These are phyloP conservation scores for Phytophthora hibernalis DNA, from an alignment of 352 stramenopile species.

Conservation along the genomic window DNA sequence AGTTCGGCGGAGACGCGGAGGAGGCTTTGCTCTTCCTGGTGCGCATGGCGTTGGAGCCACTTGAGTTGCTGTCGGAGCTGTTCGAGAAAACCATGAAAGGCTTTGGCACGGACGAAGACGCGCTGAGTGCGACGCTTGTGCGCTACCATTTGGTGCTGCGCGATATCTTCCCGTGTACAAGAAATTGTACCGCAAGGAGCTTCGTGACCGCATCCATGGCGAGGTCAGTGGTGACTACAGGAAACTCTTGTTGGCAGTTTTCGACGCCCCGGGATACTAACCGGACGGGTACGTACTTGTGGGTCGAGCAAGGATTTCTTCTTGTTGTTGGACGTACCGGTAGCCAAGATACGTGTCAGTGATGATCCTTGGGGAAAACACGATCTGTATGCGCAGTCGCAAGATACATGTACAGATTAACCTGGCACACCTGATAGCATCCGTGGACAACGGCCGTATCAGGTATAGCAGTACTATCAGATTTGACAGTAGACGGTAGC, in stretches of 20 bases:
- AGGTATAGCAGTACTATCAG: too few species aligned
- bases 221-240: slow-evolving; percentile 83
- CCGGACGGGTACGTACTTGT: too few species aligned
- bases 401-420: too few species aligned
- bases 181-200: slow-evolving; percentile 77
- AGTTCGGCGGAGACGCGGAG: slow-evolving; percentile 65
- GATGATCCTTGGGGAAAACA: too few species aligned
- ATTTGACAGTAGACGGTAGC: too few species aligned
- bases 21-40: slow-evolving; percentile 66
- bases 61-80: slow-evolving; percentile 64
- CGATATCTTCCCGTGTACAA: slow-evolving; percentile 83
- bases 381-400: too few species aligned
- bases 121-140: slow-evolving; percentile 62
- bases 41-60: slow-evolving; percentile 66
- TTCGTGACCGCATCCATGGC: slow-evolving; percentile 83
- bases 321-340: too few species aligned
- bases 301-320: too few species aligned
- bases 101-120: slow-evolving; percentile 79
- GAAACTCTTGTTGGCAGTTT: slow-evolving; percentile 63
- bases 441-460: too few species aligned
- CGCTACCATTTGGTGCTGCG: slow-evolving; percentile 82
- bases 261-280: slow-evolving; percentile 46
- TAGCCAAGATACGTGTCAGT: too few species aligned
- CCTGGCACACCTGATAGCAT: too few species aligned
- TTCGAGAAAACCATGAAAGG: slow-evolving; percentile 84